These are phyloP conservation scores for Serpula lacrymans DNA, from an alignment of 768 basidiomycete species.

Conservation along the genomic window DNA sequence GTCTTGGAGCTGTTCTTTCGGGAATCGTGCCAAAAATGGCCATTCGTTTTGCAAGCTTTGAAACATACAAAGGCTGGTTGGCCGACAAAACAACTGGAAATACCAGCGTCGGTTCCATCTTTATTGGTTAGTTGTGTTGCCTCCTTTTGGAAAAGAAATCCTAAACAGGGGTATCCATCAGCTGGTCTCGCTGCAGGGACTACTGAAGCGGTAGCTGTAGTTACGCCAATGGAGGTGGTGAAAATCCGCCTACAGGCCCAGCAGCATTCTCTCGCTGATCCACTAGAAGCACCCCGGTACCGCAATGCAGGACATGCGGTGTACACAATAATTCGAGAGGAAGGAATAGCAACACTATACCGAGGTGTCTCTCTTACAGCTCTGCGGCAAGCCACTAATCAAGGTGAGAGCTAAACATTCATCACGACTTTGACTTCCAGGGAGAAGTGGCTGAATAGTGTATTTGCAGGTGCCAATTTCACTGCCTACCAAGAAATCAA, in stretches of 20 bases:
- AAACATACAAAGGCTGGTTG: slow-evolving; percentile 85
- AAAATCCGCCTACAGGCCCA: slow-evolving; percentile 98
- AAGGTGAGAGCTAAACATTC: slow-evolving; percentile 52
- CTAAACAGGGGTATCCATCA: slow-evolving; percentile 24
- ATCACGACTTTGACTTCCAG: slow-evolving; percentile 1
- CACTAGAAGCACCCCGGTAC: slow-evolving; percentile 89
- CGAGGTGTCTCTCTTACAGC: slow-evolving; percentile 94
- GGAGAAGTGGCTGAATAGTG: slow-evolving; percentile 1
- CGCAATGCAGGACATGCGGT: slow-evolving; percentile 96
- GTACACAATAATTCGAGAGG: slow-evolving; percentile 90
- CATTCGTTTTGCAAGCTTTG: slow-evolving; percentile 97
- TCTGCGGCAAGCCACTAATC: slow-evolving; percentile 94
- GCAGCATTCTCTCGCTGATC: slow-evolving; percentile 94
- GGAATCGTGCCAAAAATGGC: slow-evolving; percentile 99
- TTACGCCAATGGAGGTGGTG: slow-evolving; percentile 99
- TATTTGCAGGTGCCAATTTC: slow-evolving; percentile 84
- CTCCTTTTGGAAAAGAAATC: background rate
- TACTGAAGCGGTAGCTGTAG: slow-evolving; percentile 92
- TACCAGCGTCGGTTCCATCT: slow-evolving; percentile 76
- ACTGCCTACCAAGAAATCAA: slow-evolving; percentile 98
- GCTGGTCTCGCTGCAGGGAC: slow-evolving; percentile 94
- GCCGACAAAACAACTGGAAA: slow-evolving; percentile 75
- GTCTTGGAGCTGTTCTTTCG: slow-evolving; percentile 91
- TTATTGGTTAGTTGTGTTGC: slow-evolving; percentile 60
- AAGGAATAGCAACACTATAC: slow-evolving; percentile 82